Percentiles rank a stretch among this genome's conserved stretches.
Evolutionary conservation across 2,329 filamentous ascomycete species (phyloP).

Genomic region (Paraphoma sp.): DNA sequence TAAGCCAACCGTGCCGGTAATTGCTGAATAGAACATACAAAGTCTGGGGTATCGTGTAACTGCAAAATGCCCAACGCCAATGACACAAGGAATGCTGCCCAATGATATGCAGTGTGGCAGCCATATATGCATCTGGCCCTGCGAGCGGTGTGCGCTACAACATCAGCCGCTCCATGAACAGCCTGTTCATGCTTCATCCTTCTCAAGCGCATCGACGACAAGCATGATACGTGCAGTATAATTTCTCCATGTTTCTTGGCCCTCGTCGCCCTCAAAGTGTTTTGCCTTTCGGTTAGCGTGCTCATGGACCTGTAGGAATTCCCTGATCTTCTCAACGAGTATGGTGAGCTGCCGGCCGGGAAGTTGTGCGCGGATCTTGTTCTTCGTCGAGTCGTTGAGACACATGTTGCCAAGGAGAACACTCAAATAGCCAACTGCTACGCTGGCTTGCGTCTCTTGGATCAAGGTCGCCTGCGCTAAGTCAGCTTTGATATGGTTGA

Average conservation of each 20-base stretch:
- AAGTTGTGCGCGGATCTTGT: slow-evolving; percentile 51
- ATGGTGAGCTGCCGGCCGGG: slow-evolving; percentile 56
- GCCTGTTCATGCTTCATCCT: slow-evolving; percentile 14
- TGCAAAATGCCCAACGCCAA: slow-evolving; percentile 12
- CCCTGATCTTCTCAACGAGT: slow-evolving; percentile 64
- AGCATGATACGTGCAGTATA: slow-evolving; percentile 62
- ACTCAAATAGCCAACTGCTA: slow-evolving; percentile 85
- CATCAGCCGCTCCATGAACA: slow-evolving; percentile 1
- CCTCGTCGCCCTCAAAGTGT: slow-evolving; percentile 55
- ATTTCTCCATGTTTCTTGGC: slow-evolving; percentile 53
- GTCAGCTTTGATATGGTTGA: slow-evolving; percentile 18
- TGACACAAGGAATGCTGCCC: slow-evolving; percentile 6
- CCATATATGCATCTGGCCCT: slow-evolving; percentile 7
- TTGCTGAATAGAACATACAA: slow-evolving; percentile 11
- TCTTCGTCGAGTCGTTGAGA: slow-evolving; percentile 58
- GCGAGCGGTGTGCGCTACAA: background rate
- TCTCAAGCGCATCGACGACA: slow-evolving; percentile 57
- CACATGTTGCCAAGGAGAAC: slow-evolving; percentile 84
- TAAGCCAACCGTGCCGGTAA: slow-evolving; percentile 2
- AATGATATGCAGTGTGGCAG: background rate
- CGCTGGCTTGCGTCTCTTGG: slow-evolving; percentile 77
- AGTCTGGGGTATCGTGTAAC: slow-evolving; percentile 24
- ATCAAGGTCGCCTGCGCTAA: slow-evolving; percentile 57
- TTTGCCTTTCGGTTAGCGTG: slow-evolving; percentile 60
- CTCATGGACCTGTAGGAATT: slow-evolving; percentile 67